Conservation (phyloP, 192 early-diverging fungal genomes). For the Podila horticola region DNA sequence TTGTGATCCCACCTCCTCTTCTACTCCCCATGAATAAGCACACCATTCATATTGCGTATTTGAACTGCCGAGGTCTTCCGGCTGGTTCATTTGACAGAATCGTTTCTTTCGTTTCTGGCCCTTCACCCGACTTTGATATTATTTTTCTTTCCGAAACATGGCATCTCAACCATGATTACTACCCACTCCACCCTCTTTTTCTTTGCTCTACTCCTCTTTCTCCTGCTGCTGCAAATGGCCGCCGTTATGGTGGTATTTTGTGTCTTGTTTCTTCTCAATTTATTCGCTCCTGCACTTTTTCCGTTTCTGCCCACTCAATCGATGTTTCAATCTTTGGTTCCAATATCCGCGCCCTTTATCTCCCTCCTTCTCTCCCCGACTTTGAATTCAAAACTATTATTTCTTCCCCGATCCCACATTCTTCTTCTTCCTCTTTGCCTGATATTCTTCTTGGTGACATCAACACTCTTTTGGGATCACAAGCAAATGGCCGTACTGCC, state of each 20-base stretch:
- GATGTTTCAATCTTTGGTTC: not conserved
- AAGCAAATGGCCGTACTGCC: not conserved
- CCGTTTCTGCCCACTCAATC: not conserved
- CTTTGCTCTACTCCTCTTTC: conserved; percentile 5
- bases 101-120: conserved; percentile 1
- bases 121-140: not conserved
- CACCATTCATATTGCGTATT: not conserved
- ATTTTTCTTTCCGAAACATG: conserved; percentile 7
- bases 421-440: not conserved
- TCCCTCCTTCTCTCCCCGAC: conserved; percentile 1
- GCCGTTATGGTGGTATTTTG: not conserved
- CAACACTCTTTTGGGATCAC: not conserved
- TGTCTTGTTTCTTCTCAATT: not conserved
- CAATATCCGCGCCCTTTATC: conserved; percentile 3
- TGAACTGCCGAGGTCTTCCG: conserved; percentile 11
- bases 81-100: conserved; percentile 5
- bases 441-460: conserved; percentile 8
- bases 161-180: not conserved
- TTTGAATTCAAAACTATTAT: not conserved
- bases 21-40: too few species aligned
- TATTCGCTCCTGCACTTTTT: not conserved
- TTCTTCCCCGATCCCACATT: not conserved
- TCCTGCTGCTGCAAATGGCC: not conserved
- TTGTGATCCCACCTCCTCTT: too few species aligned
- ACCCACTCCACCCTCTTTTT: not conserved